A percentile compares a stretch with the other conserved stretches of the same genome.
These are phyloP conservation scores for Silene uniflora DNA, from an alignment of 148 eudicot genomes.

Conservation along the genomic window DNA sequence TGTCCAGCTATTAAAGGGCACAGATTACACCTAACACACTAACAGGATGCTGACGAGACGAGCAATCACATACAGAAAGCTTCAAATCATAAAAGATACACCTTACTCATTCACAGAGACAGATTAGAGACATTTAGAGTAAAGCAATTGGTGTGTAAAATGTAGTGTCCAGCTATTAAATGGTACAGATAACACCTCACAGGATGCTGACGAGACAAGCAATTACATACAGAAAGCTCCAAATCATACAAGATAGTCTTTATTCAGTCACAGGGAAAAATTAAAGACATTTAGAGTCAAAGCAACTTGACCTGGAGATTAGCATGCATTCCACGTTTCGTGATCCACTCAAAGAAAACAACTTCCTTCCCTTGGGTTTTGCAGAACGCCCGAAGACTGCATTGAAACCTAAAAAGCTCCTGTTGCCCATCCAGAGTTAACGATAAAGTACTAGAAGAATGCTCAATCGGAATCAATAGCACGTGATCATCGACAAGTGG, in stretches of 20 bases:
- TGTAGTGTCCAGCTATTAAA: background rate
- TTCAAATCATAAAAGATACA: background rate
- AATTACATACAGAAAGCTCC: background rate
- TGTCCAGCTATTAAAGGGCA: background rate
- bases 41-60: slow-evolving; percentile 7
- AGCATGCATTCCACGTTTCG: slow-evolving; percentile 76
- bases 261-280: background rate
- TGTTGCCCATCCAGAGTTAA: slow-evolving; percentile 59
- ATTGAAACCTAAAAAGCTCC: slow-evolving; percentile 59
- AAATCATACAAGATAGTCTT: background rate
- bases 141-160: background rate
- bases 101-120: slow-evolving; percentile 1
- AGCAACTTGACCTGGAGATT: slow-evolving; percentile 65
- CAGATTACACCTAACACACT: background rate
- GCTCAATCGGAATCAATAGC: slow-evolving; percentile 78
- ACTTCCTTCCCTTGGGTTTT: slow-evolving; percentile 60
- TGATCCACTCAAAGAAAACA: slow-evolving; percentile 86
- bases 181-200: background rate
- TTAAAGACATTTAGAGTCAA: background rate
- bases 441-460: slow-evolving; percentile 59
- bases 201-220: slow-evolving; percentile 4
- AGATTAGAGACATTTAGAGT: background rate
- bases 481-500: slow-evolving; percentile 83
- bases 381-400: slow-evolving; percentile 56
- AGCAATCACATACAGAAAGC: slow-evolving; percentile 2